Base-by-base conservation (phyloP, 257 asterid genomes). In the Plectranthus barbatus region DNA sequence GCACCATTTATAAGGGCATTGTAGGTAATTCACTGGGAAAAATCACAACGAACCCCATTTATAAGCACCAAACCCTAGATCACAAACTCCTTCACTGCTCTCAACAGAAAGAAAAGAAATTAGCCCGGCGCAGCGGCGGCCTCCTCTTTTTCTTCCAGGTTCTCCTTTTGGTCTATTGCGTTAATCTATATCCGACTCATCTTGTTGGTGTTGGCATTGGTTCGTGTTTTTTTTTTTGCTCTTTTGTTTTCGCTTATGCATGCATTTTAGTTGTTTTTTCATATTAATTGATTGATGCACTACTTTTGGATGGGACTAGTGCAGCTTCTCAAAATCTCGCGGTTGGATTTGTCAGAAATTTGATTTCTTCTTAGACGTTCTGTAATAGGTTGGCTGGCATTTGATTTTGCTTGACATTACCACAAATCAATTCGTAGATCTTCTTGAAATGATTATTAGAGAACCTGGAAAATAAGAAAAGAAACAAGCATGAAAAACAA, bases 31-130 rank as follows among this genome's bases (percentile, higher is more conserved):
- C n/a, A n/a, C n/a, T n/a, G n/a, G n/a, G 18, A 14, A 45, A 10
- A 45, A 7, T 13, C 7, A 9, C 4, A 19, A 5, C 37, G 51
- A 34, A 36, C 20, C 9, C 12, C 49, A 34, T 67, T 46, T 67
- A 56, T 56, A 42, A 42, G 50, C n/a, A 14, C 54, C n/a, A 68
- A 68, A 61, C 68, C 74, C 67, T 49, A 60, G 44, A 1, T 1
- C 36, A 1, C 1, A 18, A 15, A 26, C 15, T 39, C 24, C 64
- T 26, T n/a, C 36, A 26, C 56, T 56, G 64, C 64, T 7, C 41
- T 17, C n/a, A n/a, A 11, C n/a, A 52, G 13, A 31, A 12, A 17
- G 49, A 17, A 68, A 50, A 21, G 36, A 57, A 33, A 7, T 10
- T 39, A 6, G 9, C 3, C 11, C 61, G 12, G 44, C 2, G 42